Evolutionary conservation across 2,329 filamentous ascomycete genomes (phyloP).

Genomic region (Tolypocladium nubicola): DNA sequence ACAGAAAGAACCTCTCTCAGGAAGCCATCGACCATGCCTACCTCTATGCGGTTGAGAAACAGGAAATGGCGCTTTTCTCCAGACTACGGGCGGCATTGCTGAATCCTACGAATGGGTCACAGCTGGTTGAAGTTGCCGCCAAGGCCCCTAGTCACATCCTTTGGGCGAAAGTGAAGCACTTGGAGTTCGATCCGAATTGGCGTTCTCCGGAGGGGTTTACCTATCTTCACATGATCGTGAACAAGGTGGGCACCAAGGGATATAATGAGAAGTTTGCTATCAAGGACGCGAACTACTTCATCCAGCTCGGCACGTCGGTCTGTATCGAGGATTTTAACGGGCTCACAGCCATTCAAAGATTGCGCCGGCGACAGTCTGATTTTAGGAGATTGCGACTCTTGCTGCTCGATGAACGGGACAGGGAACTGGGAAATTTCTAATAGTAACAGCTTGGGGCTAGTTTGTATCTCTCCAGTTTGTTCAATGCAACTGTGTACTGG

Average conservation of each 20-base stretch:
- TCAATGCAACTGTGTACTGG: no score
- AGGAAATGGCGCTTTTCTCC: not conserved
- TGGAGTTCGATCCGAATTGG: slow-evolving; percentile 3
- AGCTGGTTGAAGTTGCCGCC: not conserved
- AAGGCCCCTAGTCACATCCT: not conserved
- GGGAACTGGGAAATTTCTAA: not conserved
- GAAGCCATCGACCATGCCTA: not conserved
- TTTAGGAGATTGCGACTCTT: not conserved
- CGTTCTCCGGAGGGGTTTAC: not conserved
- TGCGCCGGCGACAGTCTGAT: not conserved
- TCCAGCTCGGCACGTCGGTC: not conserved
- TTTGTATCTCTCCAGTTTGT: no score
- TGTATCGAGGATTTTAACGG: not conserved
- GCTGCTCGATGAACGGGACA: not conserved
- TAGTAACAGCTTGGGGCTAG: no score
- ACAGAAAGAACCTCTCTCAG: not conserved
- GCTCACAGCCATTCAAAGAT: not conserved
- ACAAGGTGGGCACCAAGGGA: not conserved
- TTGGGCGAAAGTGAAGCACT: not conserved
- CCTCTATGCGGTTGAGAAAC: not conserved
- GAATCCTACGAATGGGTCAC: not conserved
- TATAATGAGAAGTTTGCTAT: not conserved
- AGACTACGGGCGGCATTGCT: not conserved
- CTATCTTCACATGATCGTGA: slow-evolving; percentile 5
- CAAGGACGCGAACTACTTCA: not conserved